phyloP scores from a whole-genome alignment of 2,329 filamentous ascomycete species.

The Verticillium longisporum region DNA sequence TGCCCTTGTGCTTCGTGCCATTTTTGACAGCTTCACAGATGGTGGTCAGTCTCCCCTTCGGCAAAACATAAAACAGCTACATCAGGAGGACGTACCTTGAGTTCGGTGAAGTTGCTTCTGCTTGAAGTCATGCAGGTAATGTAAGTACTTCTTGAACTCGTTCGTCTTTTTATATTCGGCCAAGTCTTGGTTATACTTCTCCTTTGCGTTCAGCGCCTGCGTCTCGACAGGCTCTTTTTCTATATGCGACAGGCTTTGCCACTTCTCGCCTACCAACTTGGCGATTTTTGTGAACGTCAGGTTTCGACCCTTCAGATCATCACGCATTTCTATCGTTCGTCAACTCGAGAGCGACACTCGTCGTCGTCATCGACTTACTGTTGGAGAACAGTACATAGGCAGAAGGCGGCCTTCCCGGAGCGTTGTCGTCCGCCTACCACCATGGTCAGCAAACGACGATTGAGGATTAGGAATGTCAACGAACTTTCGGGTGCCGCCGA shows the following conservation, averaged over 20 bases:
- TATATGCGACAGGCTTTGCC: slow-evolving; percentile 61
- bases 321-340: slow-evolving; percentile 56
- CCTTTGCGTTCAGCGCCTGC: slow-evolving; percentile 66
- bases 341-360: background rate
- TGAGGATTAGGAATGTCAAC: background rate
- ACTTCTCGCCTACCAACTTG: slow-evolving; percentile 74
- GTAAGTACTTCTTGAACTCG: slow-evolving; percentile 60
- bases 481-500: slow-evolving; percentile 67
- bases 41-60: background rate
- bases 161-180: slow-evolving; percentile 71
- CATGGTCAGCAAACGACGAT: background rate
- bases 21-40: slow-evolving; percentile 33
- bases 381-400: slow-evolving; percentile 85
- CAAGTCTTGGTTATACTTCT: slow-evolving; percentile 68
- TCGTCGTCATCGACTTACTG: slow-evolving; percentile 43
- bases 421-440: slow-evolving; percentile 64
- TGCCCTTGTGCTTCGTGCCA: slow-evolving; percentile 36
- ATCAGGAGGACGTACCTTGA: slow-evolving; percentile 35
- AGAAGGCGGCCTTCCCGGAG: slow-evolving; percentile 72
- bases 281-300: slow-evolving; percentile 79
- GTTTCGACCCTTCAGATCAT: slow-evolving; percentile 68
- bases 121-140: slow-evolving; percentile 73
- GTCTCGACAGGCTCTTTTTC: slow-evolving; percentile 69
- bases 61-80: background rate
- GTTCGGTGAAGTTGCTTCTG: slow-evolving; percentile 56